Percentiles rank a stretch among this genome's conserved stretches.
These are phyloP conservation scores for Leccinum uliginosum DNA, from an alignment of 768 basidiomycete genomes.

Conservation along the genomic window DNA sequence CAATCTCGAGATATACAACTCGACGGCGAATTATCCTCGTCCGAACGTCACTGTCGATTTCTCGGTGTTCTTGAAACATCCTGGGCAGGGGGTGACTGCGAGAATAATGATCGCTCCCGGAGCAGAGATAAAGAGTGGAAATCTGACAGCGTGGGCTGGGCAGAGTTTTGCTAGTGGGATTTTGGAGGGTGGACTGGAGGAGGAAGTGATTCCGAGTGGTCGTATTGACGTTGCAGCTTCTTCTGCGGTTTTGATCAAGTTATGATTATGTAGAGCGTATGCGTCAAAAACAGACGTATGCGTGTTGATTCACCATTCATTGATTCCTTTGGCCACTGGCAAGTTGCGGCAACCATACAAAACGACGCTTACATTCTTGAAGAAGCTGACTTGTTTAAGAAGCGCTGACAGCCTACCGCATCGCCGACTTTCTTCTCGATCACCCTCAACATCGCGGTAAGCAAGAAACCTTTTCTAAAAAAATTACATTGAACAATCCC, in stretches of 20 bases:
- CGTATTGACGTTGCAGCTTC: slow-evolving; percentile 35
- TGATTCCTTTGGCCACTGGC: neutral
- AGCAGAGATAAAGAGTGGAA: slow-evolving; percentile 41
- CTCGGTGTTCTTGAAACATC: slow-evolving; percentile 34
- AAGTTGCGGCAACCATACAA: neutral
- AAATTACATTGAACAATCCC: too few relatives aligned
- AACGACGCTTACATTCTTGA: neutral
- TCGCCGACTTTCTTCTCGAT: neutral
- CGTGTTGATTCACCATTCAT: neutral
- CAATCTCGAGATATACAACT: slow-evolving; percentile 50
- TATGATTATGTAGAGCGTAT: neutral
- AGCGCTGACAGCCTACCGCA: neutral
- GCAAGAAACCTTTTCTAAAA: too few relatives aligned
- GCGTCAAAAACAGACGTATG: neutral
- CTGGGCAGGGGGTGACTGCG: slow-evolving; percentile 31
- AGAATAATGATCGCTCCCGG: slow-evolving; percentile 45
- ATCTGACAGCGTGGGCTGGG: slow-evolving; percentile 47
- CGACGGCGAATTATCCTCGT: slow-evolving; percentile 38
- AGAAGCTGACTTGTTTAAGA: neutral
- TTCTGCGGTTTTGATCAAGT: slow-evolving; percentile 33
- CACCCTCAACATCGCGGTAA: neutral
- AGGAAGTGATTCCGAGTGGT: slow-evolving; percentile 36
- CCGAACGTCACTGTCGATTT: slow-evolving; percentile 45
- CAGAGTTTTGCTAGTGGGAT: slow-evolving; percentile 41
- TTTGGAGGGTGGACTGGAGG: slow-evolving; percentile 34